Conservation (phyloP, 1,284 basidiomycete species). For the Singerocomus rubriflavus region DNA sequence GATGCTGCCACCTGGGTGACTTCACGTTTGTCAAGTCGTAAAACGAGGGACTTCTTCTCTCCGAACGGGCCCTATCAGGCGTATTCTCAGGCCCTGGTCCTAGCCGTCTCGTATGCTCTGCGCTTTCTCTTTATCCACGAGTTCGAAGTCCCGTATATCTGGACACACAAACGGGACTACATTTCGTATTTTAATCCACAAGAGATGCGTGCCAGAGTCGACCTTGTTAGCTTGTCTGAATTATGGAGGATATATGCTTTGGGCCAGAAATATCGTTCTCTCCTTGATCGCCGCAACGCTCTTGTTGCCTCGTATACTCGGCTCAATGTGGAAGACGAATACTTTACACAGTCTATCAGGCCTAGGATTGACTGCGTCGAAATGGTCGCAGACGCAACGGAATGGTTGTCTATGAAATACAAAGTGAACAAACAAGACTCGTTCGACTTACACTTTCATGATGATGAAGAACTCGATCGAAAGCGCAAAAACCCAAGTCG, state of each 20-base stretch:
- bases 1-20: constrained; percentile 90
- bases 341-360: constrained; percentile 67
- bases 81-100: constrained; percentile 69
- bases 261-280: constrained; percentile 83
- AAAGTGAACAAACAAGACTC: constrained; percentile 70
- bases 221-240: constrained; percentile 76
- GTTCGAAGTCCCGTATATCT: constrained; percentile 94
- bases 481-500: constrained; percentile 83
- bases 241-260: constrained; percentile 87
- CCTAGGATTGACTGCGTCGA: constrained; percentile 76
- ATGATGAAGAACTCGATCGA: constrained; percentile 61
- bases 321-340: constrained; percentile 62
- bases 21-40: constrained; percentile 76
- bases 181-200: constrained; percentile 73
- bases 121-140: constrained; percentile 85
- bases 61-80: constrained; percentile 55
- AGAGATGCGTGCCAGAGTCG: constrained; percentile 51
- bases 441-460: constrained; percentile 62
- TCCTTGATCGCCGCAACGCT: constrained; percentile 70
- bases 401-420: constrained; percentile 90
- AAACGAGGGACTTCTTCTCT: constrained; percentile 73
- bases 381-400: constrained; percentile 86
- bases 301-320: constrained; percentile 65
- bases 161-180: constrained; percentile 90
- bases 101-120: constrained; percentile 79